Evolutionary conservation across 495 filamentous ascomycete genomes (phyloP).

Genomic region (Penicillium malachiteum): DNA sequence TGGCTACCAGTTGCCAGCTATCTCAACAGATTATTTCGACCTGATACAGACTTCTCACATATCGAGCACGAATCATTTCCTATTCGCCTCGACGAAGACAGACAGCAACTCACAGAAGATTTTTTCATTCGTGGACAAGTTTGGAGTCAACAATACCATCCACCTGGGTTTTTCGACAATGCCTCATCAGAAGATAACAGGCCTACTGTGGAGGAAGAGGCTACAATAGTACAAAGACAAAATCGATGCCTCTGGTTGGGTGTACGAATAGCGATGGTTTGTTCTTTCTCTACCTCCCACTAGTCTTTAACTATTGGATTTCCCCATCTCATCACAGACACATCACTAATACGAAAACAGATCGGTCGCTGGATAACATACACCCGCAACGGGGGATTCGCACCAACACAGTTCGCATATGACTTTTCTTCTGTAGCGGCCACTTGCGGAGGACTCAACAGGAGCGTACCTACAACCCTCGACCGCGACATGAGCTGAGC

Average conservation of each 20-base stretch:
- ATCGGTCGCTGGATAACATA: constrained; percentile 41
- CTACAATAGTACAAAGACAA: constrained; percentile 61
- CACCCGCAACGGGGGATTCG: background rate
- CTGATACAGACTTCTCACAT: constrained; percentile 38
- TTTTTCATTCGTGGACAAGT: constrained; percentile 74
- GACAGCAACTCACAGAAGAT: constrained; percentile 78
- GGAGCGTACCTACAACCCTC: background rate
- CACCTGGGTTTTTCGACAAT: constrained; percentile 65
- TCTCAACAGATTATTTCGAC: constrained; percentile 61
- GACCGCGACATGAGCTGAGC: background rate
- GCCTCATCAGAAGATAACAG: constrained; percentile 75
- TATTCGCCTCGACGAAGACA: constrained; percentile 45
- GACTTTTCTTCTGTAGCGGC: constrained; percentile 26
- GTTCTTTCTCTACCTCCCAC: constrained; percentile 8
- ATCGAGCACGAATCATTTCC: constrained; percentile 56
- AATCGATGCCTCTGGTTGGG: constrained; percentile 77
- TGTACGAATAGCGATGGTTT: constrained; percentile 54
- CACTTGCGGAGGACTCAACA: constrained; percentile 15
- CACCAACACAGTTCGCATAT: constrained; percentile 19
- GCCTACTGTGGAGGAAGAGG: constrained; percentile 65
- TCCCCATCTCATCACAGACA: background rate
- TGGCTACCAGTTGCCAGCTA: constrained; percentile 64
- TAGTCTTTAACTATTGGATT: background rate
- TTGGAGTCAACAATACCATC: constrained; percentile 70
- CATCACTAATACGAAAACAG: constrained; percentile 14